Evolutionary conservation across 345 rosid genomes (phyloP), one percentile per base, ranked within the genome.

Genomic region (Capsella bursapastoris): DNA sequence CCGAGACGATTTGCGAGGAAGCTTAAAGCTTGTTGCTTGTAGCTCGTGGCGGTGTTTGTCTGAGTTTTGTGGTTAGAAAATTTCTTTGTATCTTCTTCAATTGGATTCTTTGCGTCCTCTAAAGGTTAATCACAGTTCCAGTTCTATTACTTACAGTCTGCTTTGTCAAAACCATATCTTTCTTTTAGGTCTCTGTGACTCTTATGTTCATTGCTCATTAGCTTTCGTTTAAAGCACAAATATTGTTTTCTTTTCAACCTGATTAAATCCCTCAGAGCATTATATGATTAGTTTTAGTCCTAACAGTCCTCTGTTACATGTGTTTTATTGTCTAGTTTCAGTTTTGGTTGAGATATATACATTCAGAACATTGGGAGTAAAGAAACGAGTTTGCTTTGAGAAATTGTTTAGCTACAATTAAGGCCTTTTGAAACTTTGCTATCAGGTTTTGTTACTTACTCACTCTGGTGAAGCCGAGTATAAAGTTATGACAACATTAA

Each of bases 401-500:
- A 37, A 37, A 18, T 18, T 18, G 18, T 5, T 11, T 57, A 7
- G 15, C 6, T 0, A 2, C 47, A 4, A 22, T 18, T 7, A 31
- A 0, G 13, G 38, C 1, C 60, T 10, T 62, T 62, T 62, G 28
- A 60, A 71, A 49, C 8, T 71, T 15, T 0, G 6, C n/a, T 40
- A 27, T 11, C 44, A 62, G 64, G 48, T 32, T 45, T 45, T 3
- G 11, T 55, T 41, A 43, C 8, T 4, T 29, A 25, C 50, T 28
- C 1, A 47, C 9, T 58, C 45, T 40, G 18, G 13, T 2, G 10
- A 40, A 68, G n/a, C 69, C 18, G 15, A 56, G 1, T 27, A 27
- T 37, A 27, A 49, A 75, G 74, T 34, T 52, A 85, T 85, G 88
- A 76, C 56, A 57, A 14, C 27, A 35, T 45, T 16, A 18, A 34